Conservation (phyloP, 768 basidiomycete species). For the Phlebiopsis flavidoalba region DNA sequence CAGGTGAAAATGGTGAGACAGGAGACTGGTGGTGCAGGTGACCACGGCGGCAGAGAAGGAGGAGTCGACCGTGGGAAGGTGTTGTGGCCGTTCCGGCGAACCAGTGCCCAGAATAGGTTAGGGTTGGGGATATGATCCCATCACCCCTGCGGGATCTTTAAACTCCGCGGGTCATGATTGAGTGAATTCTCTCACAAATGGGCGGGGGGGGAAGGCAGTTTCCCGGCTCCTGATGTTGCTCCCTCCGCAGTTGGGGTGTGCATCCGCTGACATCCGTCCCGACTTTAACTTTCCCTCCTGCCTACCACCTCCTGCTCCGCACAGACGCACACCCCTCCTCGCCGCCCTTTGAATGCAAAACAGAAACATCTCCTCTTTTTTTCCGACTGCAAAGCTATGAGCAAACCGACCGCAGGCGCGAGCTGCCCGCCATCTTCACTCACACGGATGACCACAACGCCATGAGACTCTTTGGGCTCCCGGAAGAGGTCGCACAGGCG, state of each 20-base stretch:
- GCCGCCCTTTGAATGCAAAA: background rate
- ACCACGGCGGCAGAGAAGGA: background rate
- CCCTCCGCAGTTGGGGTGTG: no score
- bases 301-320: background rate
- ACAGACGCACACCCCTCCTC: background rate
- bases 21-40: background rate
- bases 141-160: background rate
- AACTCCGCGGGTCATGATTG: background rate
- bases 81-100: background rate
- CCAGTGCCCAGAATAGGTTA: background rate
- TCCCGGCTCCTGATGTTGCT: background rate
- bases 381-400: background rate
- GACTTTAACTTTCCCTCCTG: background rate
- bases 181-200: background rate
- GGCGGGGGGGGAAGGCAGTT: background rate
- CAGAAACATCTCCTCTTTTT: background rate
- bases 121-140: background rate
- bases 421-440: constrained; percentile 11
- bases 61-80: background rate
- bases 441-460: background rate
- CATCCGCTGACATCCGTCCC: background rate
- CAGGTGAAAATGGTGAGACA: no score
- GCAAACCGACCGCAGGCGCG: background rate
- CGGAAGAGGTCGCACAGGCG: constrained; percentile 1
- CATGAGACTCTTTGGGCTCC: background rate